A percentile compares a stretch with the other conserved stretches of the same genome.
These are phyloP conservation scores for Albizia julibrissin DNA, from an alignment of 306 rosid genomes.

Conservation along the genomic window DNA sequence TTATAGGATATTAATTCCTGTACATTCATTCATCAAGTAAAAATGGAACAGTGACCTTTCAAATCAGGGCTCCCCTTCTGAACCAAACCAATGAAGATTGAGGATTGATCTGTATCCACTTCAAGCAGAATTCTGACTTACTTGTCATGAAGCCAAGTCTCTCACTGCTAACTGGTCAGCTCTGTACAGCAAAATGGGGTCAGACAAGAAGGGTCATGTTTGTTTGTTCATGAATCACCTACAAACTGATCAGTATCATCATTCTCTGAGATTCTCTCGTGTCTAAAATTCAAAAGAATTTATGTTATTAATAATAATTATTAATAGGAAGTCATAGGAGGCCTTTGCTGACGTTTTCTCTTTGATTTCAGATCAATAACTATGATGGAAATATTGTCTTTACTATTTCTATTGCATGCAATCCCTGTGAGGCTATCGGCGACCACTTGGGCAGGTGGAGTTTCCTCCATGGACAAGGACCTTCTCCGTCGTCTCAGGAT, in stretches of 20 bases:
- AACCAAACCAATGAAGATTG: constrained; percentile 46
- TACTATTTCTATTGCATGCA: constrained; percentile 52
- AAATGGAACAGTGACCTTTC: neutral
- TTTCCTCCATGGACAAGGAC: constrained; percentile 30
- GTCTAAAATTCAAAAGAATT: constrained; percentile 9
- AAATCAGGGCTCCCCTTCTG: neutral
- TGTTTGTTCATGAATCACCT: neutral
- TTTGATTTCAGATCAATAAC: constrained; percentile 61
- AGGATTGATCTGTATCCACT: constrained; percentile 38
- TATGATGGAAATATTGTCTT: constrained; percentile 57
- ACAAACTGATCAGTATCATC: neutral
- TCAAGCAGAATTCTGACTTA: constrained; percentile 24
- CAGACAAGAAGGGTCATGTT: neutral
- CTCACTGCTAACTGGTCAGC: constrained; percentile 28
- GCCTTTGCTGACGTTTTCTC: constrained; percentile 54
- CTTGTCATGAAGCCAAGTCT: neutral
- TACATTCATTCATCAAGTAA: constrained; percentile 5
- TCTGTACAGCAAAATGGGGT: constrained; percentile 38
- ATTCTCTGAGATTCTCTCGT: constrained; percentile 25
- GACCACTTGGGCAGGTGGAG: constrained; percentile 51
- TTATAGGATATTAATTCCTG: neutral
- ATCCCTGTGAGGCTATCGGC: constrained; percentile 62
- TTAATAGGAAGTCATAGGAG: neutral
- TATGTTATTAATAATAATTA: neutral
- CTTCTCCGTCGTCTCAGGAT: constrained; percentile 52